Conservation (phyloP, 1,284 basidiomycete genomes). For the Ceratobasidium sp. region DNA sequence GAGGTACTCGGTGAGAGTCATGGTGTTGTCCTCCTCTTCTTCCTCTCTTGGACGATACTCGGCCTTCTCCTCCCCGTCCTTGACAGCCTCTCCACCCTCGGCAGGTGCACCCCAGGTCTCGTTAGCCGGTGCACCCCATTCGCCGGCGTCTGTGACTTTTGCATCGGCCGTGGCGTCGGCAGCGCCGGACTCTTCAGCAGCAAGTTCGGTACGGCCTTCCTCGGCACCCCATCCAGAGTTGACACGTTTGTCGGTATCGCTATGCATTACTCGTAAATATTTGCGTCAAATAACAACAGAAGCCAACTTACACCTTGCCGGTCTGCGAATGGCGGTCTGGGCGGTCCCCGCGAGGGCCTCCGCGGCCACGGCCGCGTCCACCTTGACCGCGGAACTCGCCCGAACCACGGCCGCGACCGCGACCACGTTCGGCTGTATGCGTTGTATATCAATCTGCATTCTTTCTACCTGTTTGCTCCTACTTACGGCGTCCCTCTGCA, state of each 20-base stretch:
- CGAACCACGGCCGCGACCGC: constrained; percentile 53
- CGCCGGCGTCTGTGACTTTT: constrained; percentile 50
- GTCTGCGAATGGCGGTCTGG: constrained; percentile 84
- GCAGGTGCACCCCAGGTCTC: constrained; percentile 40
- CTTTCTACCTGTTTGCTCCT: constrained; percentile 50
- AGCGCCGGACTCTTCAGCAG: constrained; percentile 73
- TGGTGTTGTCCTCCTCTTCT: constrained; percentile 94
- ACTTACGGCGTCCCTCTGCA: constrained; percentile 53
- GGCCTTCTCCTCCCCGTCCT: constrained; percentile 49
- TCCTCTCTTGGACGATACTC: constrained; percentile 60
- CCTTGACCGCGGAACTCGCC: constrained; percentile 53
- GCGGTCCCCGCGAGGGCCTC: constrained; percentile 51
- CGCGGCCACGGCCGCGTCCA: constrained; percentile 55
- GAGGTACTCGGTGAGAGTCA: constrained; percentile 85
- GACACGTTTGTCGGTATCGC: constrained; percentile 91
- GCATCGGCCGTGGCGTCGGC: constrained; percentile 52
- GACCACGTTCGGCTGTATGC: constrained; percentile 39
- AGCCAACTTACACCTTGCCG: constrained; percentile 58
- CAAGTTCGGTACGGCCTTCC: constrained; percentile 78
- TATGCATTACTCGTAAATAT: constrained; percentile 54
- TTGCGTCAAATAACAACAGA: neutral
- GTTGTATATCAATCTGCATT: neutral
- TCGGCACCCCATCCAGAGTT: constrained; percentile 92
- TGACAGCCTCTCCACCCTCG: constrained; percentile 47
- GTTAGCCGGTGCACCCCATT: constrained; percentile 45